Evolutionary conservation across 148 eudicot genomes (phyloP).

Genomic region (Limonium bicolor): DNA sequence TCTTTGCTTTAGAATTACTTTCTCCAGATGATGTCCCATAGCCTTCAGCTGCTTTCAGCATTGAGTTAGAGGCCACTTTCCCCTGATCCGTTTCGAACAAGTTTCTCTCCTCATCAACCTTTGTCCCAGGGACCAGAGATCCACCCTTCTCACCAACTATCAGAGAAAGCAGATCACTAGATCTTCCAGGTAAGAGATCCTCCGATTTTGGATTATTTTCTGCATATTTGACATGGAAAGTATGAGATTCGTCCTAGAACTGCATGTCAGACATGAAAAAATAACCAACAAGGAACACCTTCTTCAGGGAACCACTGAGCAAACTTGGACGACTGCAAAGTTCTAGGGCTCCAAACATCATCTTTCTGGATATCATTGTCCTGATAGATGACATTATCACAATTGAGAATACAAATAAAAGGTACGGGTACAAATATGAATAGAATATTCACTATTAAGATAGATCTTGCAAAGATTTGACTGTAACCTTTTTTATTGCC

Average conservation of each 20-base stretch:
- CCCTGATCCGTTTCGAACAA: constrained; percentile 13
- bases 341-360: constrained; percentile 26
- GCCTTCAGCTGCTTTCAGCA: constrained; percentile 16
- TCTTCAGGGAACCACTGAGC: constrained; percentile 77
- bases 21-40: constrained; percentile 14
- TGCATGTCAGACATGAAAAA: background rate
- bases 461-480: too few relatives aligned
- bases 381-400: constrained; percentile 8
- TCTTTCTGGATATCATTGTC: constrained; percentile 25
- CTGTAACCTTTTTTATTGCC: too few relatives aligned
- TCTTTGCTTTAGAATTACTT: constrained; percentile 22
- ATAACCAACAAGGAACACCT: constrained; percentile 22
- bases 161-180: constrained; percentile 48
- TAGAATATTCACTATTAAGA: background rate
- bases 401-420: constrained; percentile 3
- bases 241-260: background rate
- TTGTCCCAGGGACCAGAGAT: constrained; percentile 12
- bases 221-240: background rate
- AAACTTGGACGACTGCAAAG: constrained; percentile 55
- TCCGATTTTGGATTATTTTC: constrained; percentile 13
- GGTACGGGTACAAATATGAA: background rate
- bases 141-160: constrained; percentile 53
- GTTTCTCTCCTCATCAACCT: constrained; percentile 8
- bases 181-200: constrained; percentile 20
- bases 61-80: constrained; percentile 9